Conservation (phyloP, 768 basidiomycete species). For the Rhodotorula diobovata region DNA sequence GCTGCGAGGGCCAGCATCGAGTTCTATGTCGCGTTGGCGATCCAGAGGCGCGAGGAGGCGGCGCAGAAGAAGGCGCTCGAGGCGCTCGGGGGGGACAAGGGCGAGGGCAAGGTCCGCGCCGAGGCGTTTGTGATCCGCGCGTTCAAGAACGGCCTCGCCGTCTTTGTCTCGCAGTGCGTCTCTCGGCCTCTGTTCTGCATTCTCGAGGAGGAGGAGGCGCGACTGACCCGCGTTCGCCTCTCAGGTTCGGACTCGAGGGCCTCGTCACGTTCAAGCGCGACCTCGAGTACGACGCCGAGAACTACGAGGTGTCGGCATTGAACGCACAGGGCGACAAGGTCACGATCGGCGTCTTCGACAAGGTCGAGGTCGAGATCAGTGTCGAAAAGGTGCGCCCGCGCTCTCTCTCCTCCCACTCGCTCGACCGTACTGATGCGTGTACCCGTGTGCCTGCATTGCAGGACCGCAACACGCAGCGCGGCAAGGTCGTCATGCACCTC, state of each 20-base stretch:
- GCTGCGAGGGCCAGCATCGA: slow-evolving; percentile 93
- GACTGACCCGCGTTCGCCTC: neutral
- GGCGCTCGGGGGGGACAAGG: slow-evolving; percentile 41
- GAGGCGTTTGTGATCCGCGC: slow-evolving; percentile 90
- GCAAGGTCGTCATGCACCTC: slow-evolving; percentile 37
- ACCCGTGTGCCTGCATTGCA: slow-evolving; percentile 1
- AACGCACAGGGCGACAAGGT: slow-evolving; percentile 49
- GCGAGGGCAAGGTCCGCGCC: slow-evolving; percentile 55
- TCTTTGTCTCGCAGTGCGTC: slow-evolving; percentile 85
- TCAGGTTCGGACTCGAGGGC: slow-evolving; percentile 86
- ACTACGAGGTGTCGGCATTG: slow-evolving; percentile 74
- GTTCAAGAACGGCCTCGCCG: slow-evolving; percentile 92
- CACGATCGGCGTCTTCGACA: slow-evolving; percentile 83
- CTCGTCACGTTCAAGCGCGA: slow-evolving; percentile 89
- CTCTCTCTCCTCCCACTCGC: neutral
- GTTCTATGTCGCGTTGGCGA: slow-evolving; percentile 90
- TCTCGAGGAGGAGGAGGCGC: neutral
- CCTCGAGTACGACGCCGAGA: slow-evolving; percentile 83
- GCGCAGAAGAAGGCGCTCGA: slow-evolving; percentile 35
- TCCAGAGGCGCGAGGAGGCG: slow-evolving; percentile 51
- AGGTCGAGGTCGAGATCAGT: slow-evolving; percentile 79
- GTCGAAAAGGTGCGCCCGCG: slow-evolving; percentile 69
- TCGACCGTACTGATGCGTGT: too few relatives aligned
- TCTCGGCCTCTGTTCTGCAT: neutral
- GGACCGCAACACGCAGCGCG: slow-evolving; percentile 40